These are phyloP conservation scores for Zasmidium angulare DNA, from an alignment of 2,329 filamentous ascomycete genomes.

Conservation along the genomic window DNA sequence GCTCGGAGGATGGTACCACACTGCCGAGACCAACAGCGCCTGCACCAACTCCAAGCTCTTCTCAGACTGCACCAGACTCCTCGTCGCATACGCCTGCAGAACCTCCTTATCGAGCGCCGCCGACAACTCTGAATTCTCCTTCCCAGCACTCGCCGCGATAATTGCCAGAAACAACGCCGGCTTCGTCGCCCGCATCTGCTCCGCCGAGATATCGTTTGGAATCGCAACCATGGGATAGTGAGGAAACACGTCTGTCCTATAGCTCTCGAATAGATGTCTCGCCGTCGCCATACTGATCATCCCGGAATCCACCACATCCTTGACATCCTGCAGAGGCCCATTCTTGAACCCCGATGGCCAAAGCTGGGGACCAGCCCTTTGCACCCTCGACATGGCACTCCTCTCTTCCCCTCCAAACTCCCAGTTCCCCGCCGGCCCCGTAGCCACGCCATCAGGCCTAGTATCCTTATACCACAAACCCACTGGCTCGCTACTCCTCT, in stretches of 20 bases:
- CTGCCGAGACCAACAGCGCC: constrained; percentile 48
- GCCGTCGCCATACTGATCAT: constrained; percentile 59
- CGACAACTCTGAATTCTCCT: constrained; percentile 51
- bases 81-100: constrained; percentile 49
- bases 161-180: constrained; percentile 71
- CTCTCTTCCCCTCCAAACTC: neutral
- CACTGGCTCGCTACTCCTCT: constrained; percentile 2
- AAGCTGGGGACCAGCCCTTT: neutral
- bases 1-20: constrained; percentile 53
- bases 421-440: constrained; percentile 6
- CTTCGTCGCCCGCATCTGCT: constrained; percentile 58
- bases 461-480: constrained; percentile 16
- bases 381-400: neutral
- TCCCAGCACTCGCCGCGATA: constrained; percentile 62
- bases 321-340: constrained; percentile 15
- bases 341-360: constrained; percentile 14
- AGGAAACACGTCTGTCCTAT: constrained; percentile 59
- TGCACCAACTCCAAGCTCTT: constrained; percentile 55
- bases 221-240: constrained; percentile 66
- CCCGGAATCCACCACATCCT: constrained; percentile 57
- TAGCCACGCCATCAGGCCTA: neutral
- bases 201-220: constrained; percentile 52
- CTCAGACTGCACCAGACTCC: constrained; percentile 50
- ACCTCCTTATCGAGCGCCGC: constrained; percentile 49
- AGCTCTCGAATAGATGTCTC: constrained; percentile 56